These are phyloP conservation scores for Trametes coccinea DNA, from an alignment of 768 basidiomycete species.

Conservation along the genomic window DNA sequence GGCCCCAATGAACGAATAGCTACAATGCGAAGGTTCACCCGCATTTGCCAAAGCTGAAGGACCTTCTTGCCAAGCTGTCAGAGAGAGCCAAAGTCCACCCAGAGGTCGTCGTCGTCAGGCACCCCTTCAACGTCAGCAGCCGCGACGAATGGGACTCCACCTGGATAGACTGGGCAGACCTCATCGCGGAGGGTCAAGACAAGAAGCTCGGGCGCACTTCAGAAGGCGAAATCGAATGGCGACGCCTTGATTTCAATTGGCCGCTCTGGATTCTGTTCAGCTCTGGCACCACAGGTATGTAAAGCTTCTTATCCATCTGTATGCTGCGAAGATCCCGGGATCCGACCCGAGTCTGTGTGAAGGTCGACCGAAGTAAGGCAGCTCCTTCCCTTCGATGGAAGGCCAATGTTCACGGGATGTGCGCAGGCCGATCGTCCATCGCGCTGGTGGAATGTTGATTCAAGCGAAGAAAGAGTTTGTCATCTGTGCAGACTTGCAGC, in stretches of 20 bases:
- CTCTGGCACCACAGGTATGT: conserved; percentile 75
- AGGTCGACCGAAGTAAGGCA: conserved; percentile 54
- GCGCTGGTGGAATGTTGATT: conserved; percentile 76
- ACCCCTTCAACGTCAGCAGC: conserved; percentile 37
- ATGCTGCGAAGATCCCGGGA: conserved; percentile 3
- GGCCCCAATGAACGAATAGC: conserved; percentile 33
- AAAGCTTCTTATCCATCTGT: neutral
- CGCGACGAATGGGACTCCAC: conserved; percentile 42
- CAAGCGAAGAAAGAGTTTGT: conserved; percentile 71
- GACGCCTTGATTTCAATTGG: conserved; percentile 62
- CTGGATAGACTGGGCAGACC: conserved; percentile 58
- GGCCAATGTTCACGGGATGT: conserved; percentile 1
- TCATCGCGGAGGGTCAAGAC: conserved; percentile 48
- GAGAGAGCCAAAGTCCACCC: conserved; percentile 39
- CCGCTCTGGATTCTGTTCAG: conserved; percentile 89
- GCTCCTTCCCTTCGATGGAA: conserved; percentile 12
- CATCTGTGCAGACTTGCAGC: conserved; percentile 64
- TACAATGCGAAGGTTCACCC: conserved; percentile 73
- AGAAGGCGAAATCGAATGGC: conserved; percentile 65
- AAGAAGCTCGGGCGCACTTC: conserved; percentile 48
- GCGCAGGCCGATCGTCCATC: conserved; percentile 72
- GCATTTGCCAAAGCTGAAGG: conserved; percentile 63
- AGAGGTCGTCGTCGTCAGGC: conserved; percentile 59
- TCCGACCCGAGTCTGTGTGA: conserved; percentile 8
- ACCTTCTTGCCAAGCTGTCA: conserved; percentile 53